A percentile compares a stretch with the other conserved stretches of the same genome.
Conservation (phyloP, 148 eudicot species). For the Fagopyrum esculentum region DNA sequence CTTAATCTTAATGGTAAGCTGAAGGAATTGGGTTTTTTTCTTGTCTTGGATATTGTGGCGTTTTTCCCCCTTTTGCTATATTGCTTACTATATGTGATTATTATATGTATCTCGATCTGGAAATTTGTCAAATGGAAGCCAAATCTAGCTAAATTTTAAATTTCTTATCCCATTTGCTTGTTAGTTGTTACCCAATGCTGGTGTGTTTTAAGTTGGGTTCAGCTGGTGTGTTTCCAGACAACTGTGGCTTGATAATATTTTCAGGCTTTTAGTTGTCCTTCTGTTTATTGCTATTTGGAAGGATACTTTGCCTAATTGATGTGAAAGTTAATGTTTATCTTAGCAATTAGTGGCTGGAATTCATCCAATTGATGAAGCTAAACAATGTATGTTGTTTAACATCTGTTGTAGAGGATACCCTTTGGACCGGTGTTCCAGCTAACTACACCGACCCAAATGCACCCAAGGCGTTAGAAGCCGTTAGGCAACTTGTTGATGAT, state of each 20-base stretch:
- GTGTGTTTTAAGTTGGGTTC: neutral
- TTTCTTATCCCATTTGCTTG: neutral
- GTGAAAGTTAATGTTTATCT: neutral
- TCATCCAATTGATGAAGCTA: neutral
- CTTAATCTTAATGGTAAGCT: constrained; percentile 66
- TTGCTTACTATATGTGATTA: neutral
- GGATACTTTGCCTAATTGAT: constrained; percentile 1
- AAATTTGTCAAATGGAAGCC: neutral
- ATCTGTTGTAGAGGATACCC: constrained; percentile 61
- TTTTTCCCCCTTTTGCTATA: neutral
- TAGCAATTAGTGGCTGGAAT: neutral
- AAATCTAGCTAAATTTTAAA: neutral
- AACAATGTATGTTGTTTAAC: constrained; percentile 1
- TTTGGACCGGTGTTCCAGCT: constrained; percentile 81
- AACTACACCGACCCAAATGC: constrained; percentile 54
- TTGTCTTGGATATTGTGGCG: neutral
- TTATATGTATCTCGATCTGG: neutral
- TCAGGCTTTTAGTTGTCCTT: neutral
- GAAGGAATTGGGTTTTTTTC: neutral
- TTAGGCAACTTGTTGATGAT: constrained; percentile 61
- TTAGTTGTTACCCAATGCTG: neutral
- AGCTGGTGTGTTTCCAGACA: neutral
- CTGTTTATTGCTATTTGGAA: neutral
- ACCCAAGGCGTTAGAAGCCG: constrained; percentile 38
- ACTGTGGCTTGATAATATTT: neutral